A percentile compares a stretch with the other conserved stretches of the same genome.
Evolutionary conservation across 768 basidiomycete genomes (phyloP).

Genomic region (Mycena indigotica): DNA sequence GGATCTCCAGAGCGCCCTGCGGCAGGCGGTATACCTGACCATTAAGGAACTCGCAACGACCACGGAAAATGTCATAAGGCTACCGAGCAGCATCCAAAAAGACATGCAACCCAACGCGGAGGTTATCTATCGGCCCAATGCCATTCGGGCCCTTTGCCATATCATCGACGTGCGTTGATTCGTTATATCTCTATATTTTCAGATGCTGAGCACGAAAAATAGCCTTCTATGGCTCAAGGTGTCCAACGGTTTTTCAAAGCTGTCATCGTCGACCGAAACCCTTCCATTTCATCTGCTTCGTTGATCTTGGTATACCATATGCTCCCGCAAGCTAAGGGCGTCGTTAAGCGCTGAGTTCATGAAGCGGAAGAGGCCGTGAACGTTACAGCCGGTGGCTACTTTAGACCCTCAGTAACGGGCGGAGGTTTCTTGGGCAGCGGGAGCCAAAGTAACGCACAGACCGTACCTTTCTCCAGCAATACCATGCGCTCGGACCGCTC

Average conservation of each 20-base stretch:
- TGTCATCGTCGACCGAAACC: constrained; percentile 95
- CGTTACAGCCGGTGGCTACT: constrained; percentile 74
- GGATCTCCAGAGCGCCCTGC: constrained; percentile 74
- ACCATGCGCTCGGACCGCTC: constrained; percentile 91
- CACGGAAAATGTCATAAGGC: constrained; percentile 99
- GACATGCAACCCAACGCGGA: constrained; percentile 99
- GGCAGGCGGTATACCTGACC: constrained; percentile 97
- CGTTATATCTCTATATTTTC: neutral
- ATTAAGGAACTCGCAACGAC: constrained; percentile 96
- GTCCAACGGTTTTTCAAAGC: constrained; percentile 99
- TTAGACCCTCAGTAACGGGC: constrained; percentile 56
- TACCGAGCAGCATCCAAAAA: constrained; percentile 99
- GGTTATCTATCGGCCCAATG: constrained; percentile 97
- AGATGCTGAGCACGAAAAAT: constrained; percentile 12
- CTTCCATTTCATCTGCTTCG: constrained; percentile 93
- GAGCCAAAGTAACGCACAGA: constrained; percentile 62
- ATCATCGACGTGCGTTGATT: constrained; percentile 87
- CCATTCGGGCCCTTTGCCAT: constrained; percentile 92
- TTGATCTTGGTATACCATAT: constrained; percentile 97
- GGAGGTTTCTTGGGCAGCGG: constrained; percentile 78
- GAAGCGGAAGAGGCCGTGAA: constrained; percentile 96
- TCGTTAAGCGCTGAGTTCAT: constrained; percentile 99
- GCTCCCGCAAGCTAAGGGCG: constrained; percentile 89
- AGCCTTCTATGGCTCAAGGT: constrained; percentile 99
- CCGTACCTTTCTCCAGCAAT: constrained; percentile 91